phyloP scores from a whole-genome alignment of 2,329 filamentous ascomycete species.

The Penicillium corylophilum region DNA sequence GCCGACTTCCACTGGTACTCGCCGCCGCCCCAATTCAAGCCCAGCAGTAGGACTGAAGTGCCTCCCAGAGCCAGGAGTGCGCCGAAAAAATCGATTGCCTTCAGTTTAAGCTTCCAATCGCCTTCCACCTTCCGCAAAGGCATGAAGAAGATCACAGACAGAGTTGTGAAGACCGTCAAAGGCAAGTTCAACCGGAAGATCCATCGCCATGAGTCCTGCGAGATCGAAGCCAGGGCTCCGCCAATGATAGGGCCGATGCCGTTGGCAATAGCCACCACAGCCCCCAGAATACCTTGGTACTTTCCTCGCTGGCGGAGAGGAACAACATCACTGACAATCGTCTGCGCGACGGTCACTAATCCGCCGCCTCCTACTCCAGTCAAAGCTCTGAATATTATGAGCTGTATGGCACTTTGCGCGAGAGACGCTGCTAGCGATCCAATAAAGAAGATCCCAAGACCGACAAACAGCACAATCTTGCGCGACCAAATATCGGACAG shows the following conservation, averaged over 20 bases:
- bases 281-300: conserved; percentile 56
- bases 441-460: conserved; percentile 54
- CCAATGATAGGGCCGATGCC: conserved; percentile 57
- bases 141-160: conserved; percentile 56
- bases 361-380: conserved; percentile 63
- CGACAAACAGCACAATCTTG: conserved; percentile 57
- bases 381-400: conserved; percentile 61
- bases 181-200: conserved; percentile 57
- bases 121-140: conserved; percentile 56
- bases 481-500: conserved; percentile 62
- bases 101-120: conserved; percentile 53
- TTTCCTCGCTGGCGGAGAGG: conserved; percentile 59
- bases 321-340: conserved; percentile 62
- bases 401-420: conserved; percentile 54
- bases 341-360: conserved; percentile 58
- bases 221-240: conserved; percentile 50
- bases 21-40: conserved; percentile 60
- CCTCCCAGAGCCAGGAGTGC: conserved; percentile 47
- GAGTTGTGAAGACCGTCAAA: conserved; percentile 49
- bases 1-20: conserved; percentile 57
- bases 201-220: conserved; percentile 52
- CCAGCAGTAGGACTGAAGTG: conserved; percentile 50
- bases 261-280: conserved; percentile 55
- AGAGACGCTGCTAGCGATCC: conserved; percentile 61
- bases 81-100: conserved; percentile 53